A percentile compares a stretch with the other conserved stretches of the same genome.
Conservation (phyloP, 179 eudicot species). For the Camellia oleifera region DNA sequence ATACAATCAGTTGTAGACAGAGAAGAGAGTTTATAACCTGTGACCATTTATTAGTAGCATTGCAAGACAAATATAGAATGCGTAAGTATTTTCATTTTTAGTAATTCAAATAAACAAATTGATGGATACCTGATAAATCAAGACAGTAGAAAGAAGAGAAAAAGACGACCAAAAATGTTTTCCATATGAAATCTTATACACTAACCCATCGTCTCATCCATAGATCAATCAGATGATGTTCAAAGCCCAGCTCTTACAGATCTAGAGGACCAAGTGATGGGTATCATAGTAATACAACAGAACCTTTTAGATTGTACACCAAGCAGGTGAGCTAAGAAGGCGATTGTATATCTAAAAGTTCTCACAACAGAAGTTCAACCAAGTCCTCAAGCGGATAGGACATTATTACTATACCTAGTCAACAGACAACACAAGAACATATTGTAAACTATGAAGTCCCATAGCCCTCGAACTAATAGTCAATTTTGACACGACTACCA, state of each 20-base stretch:
- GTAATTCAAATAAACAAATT: neutral
- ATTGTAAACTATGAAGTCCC: neutral
- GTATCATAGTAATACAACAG: neutral
- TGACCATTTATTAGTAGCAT: neutral
- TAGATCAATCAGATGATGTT: neutral
- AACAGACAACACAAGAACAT: constrained; percentile 5
- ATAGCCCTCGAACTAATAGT: neutral
- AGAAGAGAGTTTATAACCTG: no score
- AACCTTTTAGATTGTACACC: constrained; percentile 4
- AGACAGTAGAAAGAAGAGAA: neutral
- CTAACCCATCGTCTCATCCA: constrained; percentile 2
- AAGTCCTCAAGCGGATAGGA: neutral
- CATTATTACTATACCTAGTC: neutral
- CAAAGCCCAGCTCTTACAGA: neutral
- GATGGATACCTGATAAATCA: neutral
- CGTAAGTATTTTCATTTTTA: neutral
- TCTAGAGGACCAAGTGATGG: neutral
- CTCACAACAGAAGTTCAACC: neutral
- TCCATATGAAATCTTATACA: neutral
- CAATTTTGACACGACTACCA: neutral
- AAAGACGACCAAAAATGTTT: neutral
- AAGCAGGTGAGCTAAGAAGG: neutral
- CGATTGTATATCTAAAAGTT: neutral
- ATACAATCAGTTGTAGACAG: no score
- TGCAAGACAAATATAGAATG: neutral